Evolutionary conservation across 2,329 filamentous ascomycete genomes (phyloP).

Genomic region (Cladophialophora exuberans): DNA sequence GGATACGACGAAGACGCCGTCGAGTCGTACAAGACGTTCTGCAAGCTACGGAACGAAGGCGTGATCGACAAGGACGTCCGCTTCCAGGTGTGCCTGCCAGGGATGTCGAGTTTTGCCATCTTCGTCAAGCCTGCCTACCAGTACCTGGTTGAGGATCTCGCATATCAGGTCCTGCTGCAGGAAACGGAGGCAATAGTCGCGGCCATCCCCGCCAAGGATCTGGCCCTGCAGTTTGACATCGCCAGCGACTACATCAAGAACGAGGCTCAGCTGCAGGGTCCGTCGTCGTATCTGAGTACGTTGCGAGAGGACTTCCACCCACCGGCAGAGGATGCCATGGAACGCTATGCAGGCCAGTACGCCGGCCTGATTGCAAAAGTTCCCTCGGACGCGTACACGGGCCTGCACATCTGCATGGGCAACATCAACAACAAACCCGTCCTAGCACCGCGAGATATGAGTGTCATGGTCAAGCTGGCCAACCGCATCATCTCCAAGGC

Average conservation of each 20-base stretch:
- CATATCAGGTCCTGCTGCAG: conserved; percentile 7
- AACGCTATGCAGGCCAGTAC: conserved; percentile 9
- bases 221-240: conserved; percentile 14
- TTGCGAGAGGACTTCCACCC: conserved; percentile 12
- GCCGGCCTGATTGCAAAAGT: conserved; percentile 4
- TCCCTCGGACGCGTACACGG: neutral
- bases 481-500: conserved; percentile 8
- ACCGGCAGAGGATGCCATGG: conserved; percentile 8
- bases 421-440: conserved; percentile 17
- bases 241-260: conserved; percentile 17
- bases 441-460: conserved; percentile 10
- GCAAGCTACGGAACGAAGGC: conserved; percentile 29
- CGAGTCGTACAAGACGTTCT: conserved; percentile 36
- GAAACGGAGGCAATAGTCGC: neutral
- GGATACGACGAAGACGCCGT: conserved; percentile 37
- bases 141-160: conserved; percentile 11
- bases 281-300: neutral
- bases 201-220: conserved; percentile 6
- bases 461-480: conserved; percentile 5
- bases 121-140: conserved; percentile 12
- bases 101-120: conserved; percentile 10
- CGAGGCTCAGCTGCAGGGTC: conserved; percentile 6
- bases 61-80: conserved; percentile 33
- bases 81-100: conserved; percentile 42
- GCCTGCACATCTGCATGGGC: conserved; percentile 14